phyloP scores from a whole-genome alignment of 192 early-diverging fungal species.

The Podila minutissima region DNA sequence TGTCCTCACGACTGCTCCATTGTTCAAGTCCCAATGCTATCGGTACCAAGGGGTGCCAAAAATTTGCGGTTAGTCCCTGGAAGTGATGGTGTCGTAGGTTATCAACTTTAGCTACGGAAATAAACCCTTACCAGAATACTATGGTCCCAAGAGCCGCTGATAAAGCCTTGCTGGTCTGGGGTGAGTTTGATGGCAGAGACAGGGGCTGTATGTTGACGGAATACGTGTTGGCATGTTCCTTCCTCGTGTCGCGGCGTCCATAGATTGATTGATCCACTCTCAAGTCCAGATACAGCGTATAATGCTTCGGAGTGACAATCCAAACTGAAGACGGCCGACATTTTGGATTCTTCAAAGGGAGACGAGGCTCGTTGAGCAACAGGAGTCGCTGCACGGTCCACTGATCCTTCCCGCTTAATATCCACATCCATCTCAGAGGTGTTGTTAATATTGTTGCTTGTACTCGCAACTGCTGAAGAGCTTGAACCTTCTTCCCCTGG shows the following conservation, averaged over 20 bases:
- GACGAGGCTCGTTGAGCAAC: slow-evolving; percentile 12
- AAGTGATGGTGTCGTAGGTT: not conserved
- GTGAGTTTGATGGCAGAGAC: slow-evolving; percentile 87
- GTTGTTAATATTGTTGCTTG: slow-evolving; percentile 15
- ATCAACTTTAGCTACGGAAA: not conserved
- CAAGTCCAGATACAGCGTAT: slow-evolving; percentile 83
- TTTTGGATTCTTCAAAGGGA: slow-evolving; percentile 62
- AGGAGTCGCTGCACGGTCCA: slow-evolving; percentile 7
- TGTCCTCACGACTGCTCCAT: slow-evolving; percentile 71
- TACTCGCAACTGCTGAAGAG: not conserved
- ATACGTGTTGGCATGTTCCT: slow-evolving; percentile 85
- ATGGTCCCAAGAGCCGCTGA: slow-evolving; percentile 98
- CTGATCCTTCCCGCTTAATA: slow-evolving; percentile 29
- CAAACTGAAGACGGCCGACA: slow-evolving; percentile 93
- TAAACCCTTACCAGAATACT: slow-evolving; percentile 65
- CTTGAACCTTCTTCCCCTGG: slow-evolving; percentile 23
- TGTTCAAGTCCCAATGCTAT: slow-evolving; percentile 88
- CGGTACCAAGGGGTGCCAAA: not conserved
- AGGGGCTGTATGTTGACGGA: slow-evolving; percentile 82
- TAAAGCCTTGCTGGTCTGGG: slow-evolving; percentile 81
- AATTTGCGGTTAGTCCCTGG: not conserved
- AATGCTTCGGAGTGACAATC: slow-evolving; percentile 93
- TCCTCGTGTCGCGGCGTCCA: slow-evolving; percentile 94
- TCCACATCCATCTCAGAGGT: slow-evolving; percentile 9
- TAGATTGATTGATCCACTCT: slow-evolving; percentile 87